Conservation (phyloP, 805 yeast species). For the Yamadazyma scolyti region DNA sequence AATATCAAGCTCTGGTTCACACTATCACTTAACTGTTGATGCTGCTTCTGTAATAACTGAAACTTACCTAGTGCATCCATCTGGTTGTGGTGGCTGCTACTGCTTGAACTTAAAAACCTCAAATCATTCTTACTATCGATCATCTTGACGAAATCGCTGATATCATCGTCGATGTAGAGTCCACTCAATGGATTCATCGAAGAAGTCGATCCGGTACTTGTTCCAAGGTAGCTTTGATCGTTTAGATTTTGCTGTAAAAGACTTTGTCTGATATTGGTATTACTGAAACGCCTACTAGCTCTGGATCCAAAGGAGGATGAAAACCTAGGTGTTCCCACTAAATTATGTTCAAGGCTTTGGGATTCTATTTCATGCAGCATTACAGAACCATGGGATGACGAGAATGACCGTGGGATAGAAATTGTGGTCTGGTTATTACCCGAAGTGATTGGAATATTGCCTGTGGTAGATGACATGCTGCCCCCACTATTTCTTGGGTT, state of each 20-base stretch:
- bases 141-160: slow-evolving; percentile 67
- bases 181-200: slow-evolving; percentile 39
- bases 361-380: slow-evolving; percentile 24
- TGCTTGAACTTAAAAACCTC: slow-evolving; percentile 20
- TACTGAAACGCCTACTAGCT: slow-evolving; percentile 46
- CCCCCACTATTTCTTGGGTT: slow-evolving; percentile 51
- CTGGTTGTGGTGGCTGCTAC: slow-evolving; percentile 14
- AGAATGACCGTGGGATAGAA: slow-evolving; percentile 32
- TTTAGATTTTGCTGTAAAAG: slow-evolving; percentile 17
- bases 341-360: slow-evolving; percentile 20
- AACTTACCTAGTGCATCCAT: slow-evolving; percentile 49
- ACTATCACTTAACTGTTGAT: slow-evolving; percentile 54
- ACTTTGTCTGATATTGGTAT: slow-evolving; percentile 27
- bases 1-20: slow-evolving; percentile 47
- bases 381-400: slow-evolving; percentile 38
- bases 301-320: slow-evolving; percentile 74
- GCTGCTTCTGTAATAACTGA: slow-evolving; percentile 49
- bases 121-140: slow-evolving; percentile 63
- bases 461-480: slow-evolving; percentile 34
- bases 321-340: slow-evolving; percentile 50
- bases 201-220: slow-evolving; percentile 34
- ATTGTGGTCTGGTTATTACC: slow-evolving; percentile 6
- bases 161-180: slow-evolving; percentile 51
- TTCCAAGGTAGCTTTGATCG: slow-evolving; percentile 23
- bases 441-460: slow-evolving; percentile 11